Conservation (phyloP, 2,329 filamentous ascomycete species). For the Lachnellula cervina region DNA sequence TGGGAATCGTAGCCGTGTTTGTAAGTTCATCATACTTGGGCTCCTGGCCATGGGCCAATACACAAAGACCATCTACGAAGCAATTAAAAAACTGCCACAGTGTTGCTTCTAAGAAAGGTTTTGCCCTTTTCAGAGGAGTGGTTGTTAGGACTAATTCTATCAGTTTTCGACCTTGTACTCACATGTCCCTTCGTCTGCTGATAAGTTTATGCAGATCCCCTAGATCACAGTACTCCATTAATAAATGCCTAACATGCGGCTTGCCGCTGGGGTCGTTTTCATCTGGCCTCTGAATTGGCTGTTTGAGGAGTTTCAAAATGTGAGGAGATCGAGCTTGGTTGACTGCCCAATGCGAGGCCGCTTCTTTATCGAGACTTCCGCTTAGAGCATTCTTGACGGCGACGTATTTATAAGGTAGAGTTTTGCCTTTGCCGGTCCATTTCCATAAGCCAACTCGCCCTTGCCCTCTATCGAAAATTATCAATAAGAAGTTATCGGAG, state of each 20-base stretch:
- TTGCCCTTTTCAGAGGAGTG: neutral
- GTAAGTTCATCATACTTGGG: neutral
- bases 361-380: neutral
- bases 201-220: neutral
- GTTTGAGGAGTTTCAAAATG: neutral
- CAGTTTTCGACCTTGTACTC: neutral
- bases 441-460: neutral
- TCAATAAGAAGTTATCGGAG: neutral
- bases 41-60: slow-evolving; percentile 1
- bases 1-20: neutral
- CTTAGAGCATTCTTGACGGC: neutral
- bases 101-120: slow-evolving; percentile 3
- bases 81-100: slow-evolving; percentile 9
- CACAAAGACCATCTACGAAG: slow-evolving; percentile 1
- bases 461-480: neutral
- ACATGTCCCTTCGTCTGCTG: slow-evolving; percentile 1
- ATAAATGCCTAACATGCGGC: neutral
- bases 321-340: neutral
- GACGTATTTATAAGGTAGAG: neutral
- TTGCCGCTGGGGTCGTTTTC: neutral
- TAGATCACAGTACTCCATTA: neutral
- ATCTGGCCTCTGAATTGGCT: neutral
- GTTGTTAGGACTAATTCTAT: neutral
- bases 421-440: neutral
- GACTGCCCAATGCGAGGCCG: neutral